Evolutionary conservation across 2,329 filamentous ascomycete species (phyloP).

Genomic region (Incumbomyces delicatus): DNA sequence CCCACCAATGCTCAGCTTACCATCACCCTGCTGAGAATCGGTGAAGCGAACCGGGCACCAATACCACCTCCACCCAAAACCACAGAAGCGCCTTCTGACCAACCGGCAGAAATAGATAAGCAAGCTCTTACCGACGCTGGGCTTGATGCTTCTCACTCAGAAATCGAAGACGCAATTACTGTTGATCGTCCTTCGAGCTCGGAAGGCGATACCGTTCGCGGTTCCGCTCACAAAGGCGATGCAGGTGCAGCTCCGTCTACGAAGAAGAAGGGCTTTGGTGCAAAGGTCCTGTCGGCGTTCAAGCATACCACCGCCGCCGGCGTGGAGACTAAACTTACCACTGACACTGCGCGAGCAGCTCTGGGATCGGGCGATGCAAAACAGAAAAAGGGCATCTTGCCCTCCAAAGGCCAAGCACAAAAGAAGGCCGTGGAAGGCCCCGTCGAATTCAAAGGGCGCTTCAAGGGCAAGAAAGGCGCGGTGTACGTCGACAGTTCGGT

Average conservation of each 20-base stretch:
- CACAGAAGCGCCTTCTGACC: constrained; percentile 36
- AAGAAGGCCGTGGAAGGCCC: constrained; percentile 49
- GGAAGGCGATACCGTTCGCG: constrained; percentile 17
- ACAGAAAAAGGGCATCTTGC: constrained; percentile 62
- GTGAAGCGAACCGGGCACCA: constrained; percentile 71
- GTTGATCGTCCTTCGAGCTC: constrained; percentile 39
- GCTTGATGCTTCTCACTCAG: constrained; percentile 53
- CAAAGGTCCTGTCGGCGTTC: constrained; percentile 54
- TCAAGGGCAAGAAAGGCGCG: constrained; percentile 60
- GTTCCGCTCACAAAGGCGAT: constrained; percentile 28
- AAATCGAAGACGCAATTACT: constrained; percentile 54
- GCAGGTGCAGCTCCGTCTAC: constrained; percentile 17
- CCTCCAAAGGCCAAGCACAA: constrained; percentile 31
- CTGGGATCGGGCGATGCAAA: constrained; percentile 53
- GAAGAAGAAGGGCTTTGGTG: constrained; percentile 39
- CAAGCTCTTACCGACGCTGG: constrained; percentile 44
- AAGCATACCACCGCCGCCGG: constrained; percentile 60
- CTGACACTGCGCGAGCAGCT: constrained; percentile 60
- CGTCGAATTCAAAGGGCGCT: constrained; percentile 65
- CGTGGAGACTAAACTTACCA: constrained; percentile 61
- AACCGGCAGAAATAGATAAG: constrained; percentile 44
- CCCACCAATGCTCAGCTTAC: constrained; percentile 81
- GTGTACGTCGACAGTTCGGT: constrained; percentile 50
- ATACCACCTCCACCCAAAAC: constrained; percentile 53
- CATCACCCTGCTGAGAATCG: constrained; percentile 69